Evolutionary conservation across 2,329 filamentous ascomycete species (phyloP).

Genomic region (Alternaria alternata): DNA sequence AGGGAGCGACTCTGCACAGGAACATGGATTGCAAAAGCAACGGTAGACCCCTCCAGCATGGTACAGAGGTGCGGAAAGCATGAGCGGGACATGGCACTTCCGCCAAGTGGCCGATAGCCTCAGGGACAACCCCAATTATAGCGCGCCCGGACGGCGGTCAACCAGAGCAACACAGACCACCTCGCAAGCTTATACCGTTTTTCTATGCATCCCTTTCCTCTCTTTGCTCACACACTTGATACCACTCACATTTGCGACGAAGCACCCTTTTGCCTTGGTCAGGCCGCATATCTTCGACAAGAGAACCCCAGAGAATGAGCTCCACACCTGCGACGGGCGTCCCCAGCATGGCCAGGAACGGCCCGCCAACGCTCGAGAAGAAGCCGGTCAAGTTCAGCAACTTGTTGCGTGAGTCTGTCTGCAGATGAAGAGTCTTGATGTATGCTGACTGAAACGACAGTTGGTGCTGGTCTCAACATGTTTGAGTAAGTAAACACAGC

Average conservation of each 20-base stretch:
- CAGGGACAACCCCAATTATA: conserved; percentile 25
- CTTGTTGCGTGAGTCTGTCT: conserved; percentile 72
- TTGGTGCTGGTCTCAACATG: conserved; percentile 93
- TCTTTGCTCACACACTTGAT: conserved; percentile 25
- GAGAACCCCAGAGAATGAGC: conserved; percentile 62
- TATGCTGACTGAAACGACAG: conserved; percentile 50
- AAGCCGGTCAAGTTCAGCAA: conserved; percentile 99
- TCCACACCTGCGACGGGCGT: conserved; percentile 56
- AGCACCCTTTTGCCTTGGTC: conserved; percentile 97
- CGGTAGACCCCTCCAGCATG: background rate
- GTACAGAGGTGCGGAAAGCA: conserved; percentile 3
- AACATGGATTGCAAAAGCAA: conserved; percentile 9
- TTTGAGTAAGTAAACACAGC: conserved; percentile 72
- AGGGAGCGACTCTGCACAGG: background rate
- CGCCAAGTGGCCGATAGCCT: conserved; percentile 17
- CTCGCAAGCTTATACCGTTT: conserved; percentile 27
- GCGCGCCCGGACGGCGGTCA: conserved; percentile 25
- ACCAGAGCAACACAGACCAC: conserved; percentile 33
- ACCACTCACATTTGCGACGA: conserved; percentile 68
- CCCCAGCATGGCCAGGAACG: conserved; percentile 49
- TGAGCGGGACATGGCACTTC: conserved; percentile 6
- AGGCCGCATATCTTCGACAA: conserved; percentile 73
- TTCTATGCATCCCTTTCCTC: conserved; percentile 23
- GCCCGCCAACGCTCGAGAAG: conserved; percentile 79
- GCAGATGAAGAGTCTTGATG: background rate